Conservation (phyloP, 345 rosid genomes). For the Linum tenue region DNA sequence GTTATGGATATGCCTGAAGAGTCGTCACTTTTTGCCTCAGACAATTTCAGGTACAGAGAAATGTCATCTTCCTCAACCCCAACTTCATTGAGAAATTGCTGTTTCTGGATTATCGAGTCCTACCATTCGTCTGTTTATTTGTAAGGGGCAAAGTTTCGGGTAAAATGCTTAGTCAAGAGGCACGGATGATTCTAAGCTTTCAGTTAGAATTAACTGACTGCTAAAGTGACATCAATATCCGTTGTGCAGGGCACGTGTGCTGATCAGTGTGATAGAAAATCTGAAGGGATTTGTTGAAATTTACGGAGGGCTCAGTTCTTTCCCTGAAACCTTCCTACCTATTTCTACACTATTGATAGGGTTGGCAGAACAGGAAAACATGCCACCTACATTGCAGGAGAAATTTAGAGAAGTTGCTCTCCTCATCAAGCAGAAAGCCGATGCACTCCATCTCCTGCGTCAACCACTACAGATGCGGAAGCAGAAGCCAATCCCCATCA, state of each 20-base stretch:
- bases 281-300: slow-evolving; percentile 50
- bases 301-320: slow-evolving; percentile 49
- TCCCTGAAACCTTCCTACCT: slow-evolving; percentile 70
- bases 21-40: slow-evolving; percentile 56
- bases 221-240: not conserved
- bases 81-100: too few species aligned
- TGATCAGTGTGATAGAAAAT: slow-evolving; percentile 53
- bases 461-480: slow-evolving; percentile 69
- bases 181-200: too few species aligned
- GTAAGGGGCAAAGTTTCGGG: too few species aligned
- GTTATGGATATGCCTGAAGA: slow-evolving; percentile 59
- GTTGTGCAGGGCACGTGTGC: slow-evolving; percentile 53
- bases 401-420: slow-evolving; percentile 40
- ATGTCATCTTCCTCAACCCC: not conserved
- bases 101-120: too few species aligned
- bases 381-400: slow-evolving; percentile 43
- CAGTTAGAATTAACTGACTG: not conserved
- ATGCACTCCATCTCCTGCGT: slow-evolving; percentile 38
- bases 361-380: slow-evolving; percentile 41
- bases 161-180: too few species aligned
- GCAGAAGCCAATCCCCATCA: slow-evolving; percentile 70
- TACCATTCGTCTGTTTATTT: too few species aligned
- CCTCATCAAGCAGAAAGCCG: slow-evolving; percentile 47
- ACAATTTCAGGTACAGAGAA: slow-evolving; percentile 53
- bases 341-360: slow-evolving; percentile 42